phyloP scores from a whole-genome alignment of 2,329 filamentous ascomycete species.

The Microascus cirrosus region DNA sequence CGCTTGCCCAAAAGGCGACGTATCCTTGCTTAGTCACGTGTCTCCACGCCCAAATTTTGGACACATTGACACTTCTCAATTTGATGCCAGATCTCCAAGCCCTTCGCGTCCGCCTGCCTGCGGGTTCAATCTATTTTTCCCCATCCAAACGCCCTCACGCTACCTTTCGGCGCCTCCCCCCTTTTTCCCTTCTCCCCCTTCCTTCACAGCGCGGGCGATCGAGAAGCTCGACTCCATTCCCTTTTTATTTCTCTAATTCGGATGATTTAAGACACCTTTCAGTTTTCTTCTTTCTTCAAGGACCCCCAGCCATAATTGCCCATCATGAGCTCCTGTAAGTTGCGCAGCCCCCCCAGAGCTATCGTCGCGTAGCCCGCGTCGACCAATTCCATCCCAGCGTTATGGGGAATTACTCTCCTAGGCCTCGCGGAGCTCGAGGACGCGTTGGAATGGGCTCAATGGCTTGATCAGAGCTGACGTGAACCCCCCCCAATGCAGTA shows the following conservation, averaged over 20 bases:
- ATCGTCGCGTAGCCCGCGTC: background rate
- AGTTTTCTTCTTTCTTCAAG: conserved; percentile 17
- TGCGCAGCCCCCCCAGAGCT: background rate
- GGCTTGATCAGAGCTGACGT: background rate
- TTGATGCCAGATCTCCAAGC: conserved; percentile 33
- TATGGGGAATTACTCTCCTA: background rate
- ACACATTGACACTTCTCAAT: conserved; percentile 27
- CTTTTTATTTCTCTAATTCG: conserved; percentile 16
- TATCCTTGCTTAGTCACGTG: conserved; percentile 2
- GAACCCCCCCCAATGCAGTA: conserved; percentile 44
- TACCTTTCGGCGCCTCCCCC: background rate
- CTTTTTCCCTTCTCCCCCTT: conserved; percentile 5
- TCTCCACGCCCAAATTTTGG: conserved; percentile 21
- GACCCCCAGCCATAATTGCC: conserved; percentile 16
- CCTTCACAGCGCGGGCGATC: conserved; percentile 1
- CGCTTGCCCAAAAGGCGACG: background rate
- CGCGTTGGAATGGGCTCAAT: background rate
- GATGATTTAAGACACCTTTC: conserved; percentile 17
- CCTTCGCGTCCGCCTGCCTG: conserved; percentile 15
- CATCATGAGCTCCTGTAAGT: conserved; percentile 48
- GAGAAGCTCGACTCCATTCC: conserved; percentile 9
- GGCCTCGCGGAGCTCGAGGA: background rate
- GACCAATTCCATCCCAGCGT: background rate
- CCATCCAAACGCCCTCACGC: conserved; percentile 1
- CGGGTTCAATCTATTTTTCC: conserved; percentile 12